These are phyloP conservation scores for Nicotiana tomentosiformis DNA, from an alignment of 257 asterid species.

Conservation along the genomic window DNA sequence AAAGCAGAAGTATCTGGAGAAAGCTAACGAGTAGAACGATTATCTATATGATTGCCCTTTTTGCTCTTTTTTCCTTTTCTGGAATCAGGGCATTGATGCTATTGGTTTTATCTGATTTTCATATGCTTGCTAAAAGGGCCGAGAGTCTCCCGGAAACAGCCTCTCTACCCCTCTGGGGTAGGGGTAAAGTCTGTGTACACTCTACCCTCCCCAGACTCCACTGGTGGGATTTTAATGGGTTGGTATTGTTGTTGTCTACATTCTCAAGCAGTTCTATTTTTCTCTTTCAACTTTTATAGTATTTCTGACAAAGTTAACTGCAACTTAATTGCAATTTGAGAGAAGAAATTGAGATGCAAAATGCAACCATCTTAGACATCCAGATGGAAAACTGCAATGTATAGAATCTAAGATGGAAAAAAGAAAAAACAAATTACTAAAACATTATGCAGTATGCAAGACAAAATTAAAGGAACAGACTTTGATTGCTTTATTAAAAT, in stretches of 20 bases:
- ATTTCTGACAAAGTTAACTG: background rate
- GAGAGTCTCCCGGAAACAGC: no score
- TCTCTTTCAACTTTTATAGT: background rate
- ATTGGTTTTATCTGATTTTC: background rate
- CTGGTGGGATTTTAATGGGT: no score
- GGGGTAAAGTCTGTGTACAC: no score
- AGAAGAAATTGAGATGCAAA: background rate
- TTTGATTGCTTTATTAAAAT: background rate
- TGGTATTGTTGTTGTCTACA: background rate
- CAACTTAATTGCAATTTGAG: background rate
- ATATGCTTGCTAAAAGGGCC: background rate
- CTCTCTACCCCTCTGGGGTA: no score
- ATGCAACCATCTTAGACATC: background rate
- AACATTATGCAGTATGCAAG: background rate
- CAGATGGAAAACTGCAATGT: background rate
- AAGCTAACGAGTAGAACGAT: slow-evolving; percentile 9
- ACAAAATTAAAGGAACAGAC: background rate
- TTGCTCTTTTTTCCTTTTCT: background rate
- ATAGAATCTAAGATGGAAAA: background rate
- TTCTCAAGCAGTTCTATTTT: background rate
- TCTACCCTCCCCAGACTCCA: no score
- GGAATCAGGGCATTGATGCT: background rate
- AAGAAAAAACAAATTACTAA: background rate
- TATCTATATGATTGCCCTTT: background rate
- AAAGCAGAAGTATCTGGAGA: slow-evolving; percentile 31